Evolutionary conservation across 331 rosid genomes (phyloP).

Genomic region (Dryas integrifolia): DNA sequence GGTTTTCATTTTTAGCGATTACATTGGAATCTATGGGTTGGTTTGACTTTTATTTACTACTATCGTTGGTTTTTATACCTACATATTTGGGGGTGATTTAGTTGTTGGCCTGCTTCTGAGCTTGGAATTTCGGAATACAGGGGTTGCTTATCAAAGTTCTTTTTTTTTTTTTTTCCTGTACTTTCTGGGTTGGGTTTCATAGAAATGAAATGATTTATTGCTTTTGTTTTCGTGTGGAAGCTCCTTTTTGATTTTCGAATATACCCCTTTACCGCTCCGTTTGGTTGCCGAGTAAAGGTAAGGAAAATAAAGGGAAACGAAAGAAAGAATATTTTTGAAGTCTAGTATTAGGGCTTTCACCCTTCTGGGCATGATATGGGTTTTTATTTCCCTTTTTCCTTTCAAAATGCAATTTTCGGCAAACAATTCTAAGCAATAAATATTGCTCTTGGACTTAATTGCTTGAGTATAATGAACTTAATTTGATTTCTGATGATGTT

Average conservation of each 20-base stretch:
- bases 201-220: neutral
- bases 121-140: conserved; percentile 5
- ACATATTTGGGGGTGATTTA: conserved; percentile 9
- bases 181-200: neutral
- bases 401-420: neutral
- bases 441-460: neutral
- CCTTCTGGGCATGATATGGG: neutral
- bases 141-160: conserved; percentile 3
- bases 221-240: neutral
- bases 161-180: neutral
- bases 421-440: neutral
- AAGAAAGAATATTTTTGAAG: neutral
- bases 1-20: neutral
- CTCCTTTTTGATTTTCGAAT: neutral
- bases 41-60: conserved; percentile 17
- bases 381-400: neutral
- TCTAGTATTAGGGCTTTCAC: neutral
- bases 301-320: neutral
- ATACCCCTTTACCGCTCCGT: neutral
- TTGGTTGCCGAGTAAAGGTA: conserved; percentile 11
- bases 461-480: neutral
- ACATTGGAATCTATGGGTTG: conserved; percentile 14
- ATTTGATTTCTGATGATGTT: neutral
- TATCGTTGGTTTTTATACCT: neutral
- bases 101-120: conserved; percentile 18